Evolutionary conservation across 192 early-diverging fungal genomes (phyloP).

Genomic region (Funneliformis geosporum): DNA sequence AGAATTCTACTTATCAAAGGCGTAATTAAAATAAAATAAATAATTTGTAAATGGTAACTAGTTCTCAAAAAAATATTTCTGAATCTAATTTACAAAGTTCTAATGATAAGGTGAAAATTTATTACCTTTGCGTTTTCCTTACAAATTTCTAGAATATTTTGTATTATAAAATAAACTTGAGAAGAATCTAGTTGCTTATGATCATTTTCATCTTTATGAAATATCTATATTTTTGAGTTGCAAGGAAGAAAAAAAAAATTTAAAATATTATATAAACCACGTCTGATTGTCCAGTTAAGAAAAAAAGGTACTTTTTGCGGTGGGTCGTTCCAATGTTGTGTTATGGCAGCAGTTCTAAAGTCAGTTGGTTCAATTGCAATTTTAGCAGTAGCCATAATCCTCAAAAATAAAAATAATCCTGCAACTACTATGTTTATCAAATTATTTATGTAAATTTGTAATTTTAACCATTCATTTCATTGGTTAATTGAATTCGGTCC

Average conservation of each 20-base stretch:
- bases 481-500: no score
- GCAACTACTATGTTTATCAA: no score
- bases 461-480: no score
- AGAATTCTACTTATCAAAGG: conserved; percentile 28
- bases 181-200: conserved; percentile 14
- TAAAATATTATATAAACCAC: not conserved
- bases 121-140: conserved; percentile 13
- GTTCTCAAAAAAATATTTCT: not conserved
- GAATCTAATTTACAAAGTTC: no score
- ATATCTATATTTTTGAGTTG: conserved; percentile 32
- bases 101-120: no score
- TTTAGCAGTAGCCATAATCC: not conserved
- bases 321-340: conserved; percentile 58
- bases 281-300: conserved; percentile 10
- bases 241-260: not conserved
- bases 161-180: conserved; percentile 11
- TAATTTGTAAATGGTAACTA: no score
- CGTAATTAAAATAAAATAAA: not conserved
- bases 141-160: conserved; percentile 6
- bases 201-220: conserved; percentile 13
- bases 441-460: no score
- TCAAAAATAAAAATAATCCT: no score
- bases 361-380: conserved; percentile 27
- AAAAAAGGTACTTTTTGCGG: conserved; percentile 42
- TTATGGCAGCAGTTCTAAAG: conserved; percentile 50